Evolutionary conservation across 441 rosid genomes (phyloP), one percentile per base, ranked within the genome.

Genomic region (Adansonia madagascariensis): DNA sequence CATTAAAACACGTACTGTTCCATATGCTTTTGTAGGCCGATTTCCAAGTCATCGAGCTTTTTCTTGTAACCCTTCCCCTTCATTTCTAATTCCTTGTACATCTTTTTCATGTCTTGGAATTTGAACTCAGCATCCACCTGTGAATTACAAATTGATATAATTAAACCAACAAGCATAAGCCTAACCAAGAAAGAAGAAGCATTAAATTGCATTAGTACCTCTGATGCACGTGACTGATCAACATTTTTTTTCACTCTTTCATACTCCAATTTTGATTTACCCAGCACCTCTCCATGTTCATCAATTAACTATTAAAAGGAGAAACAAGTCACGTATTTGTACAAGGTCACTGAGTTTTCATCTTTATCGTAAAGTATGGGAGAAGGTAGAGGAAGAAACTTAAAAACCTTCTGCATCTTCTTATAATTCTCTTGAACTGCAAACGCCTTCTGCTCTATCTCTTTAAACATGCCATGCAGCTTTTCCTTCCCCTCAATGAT

Each of bases 51-150:
- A 10, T 86, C 92, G 66, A 94, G 91, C 85, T 82, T 91, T 85
- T 91, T 92, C 85, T 89, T 89, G 88, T 90, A 96, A 63, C 88
- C 92, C 82, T 89, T 96, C 71, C 87, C 95, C 88, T 87, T 96
- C 85, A 87, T 46, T 78, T 92, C 98, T 88, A 92, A 82, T 82
- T 94, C 99, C 81, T 83, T 94, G 76, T 79, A 83, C 73, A 77
- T 68, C 81, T 88, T 96, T 81, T 86, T 92, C 97, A 91, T 83
- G 80, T 91, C 99, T 90, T 94, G 91, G 52, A 91, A 79, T 76
- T 86, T 91, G 80, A 82, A 90, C 70, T 92, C 95, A 55, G 94
- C 89, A 86, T 96, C 99, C 53, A 95, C 97, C 99, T 95, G 84
- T 69, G 22, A 75, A 63, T 24, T 17, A 83, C 31, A 22, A 6